Base-by-base conservation (phyloP, 345 rosid species). In the Camelina laxa region DNA sequence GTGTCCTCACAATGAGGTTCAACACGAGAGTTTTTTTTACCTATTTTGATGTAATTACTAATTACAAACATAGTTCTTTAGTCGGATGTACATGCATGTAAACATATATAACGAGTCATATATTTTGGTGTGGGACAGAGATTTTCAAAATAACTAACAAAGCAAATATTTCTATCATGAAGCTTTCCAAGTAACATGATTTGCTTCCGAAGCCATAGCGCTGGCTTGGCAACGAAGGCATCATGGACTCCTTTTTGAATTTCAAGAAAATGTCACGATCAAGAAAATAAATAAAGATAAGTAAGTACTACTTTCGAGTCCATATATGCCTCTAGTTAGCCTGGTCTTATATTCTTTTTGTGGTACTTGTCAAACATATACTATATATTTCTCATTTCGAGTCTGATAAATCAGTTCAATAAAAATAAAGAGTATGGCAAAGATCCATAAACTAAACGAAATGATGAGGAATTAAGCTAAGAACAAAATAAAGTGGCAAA, bases 401-500 rank as follows among this genome's bases (percentile, higher is more conserved):
- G 39, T 63, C 21, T 15, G 7, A 8, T 27, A 41, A 22, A 15
- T 22, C 27, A 35, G 5, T 17, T 59, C 10, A 13, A 16, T 3
- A 41, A 7, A 21, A 35, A 35, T 7, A 35, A 35, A 10, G 21
- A n/a, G 7, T 58, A 31, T 33, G 41, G 7, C 31, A 9, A n/a
- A 31, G 1, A 22, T 42, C 9, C 38, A 70, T 45, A 58, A 58
- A 48, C 19, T 9, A 72, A 39, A 60, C 31, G 2, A 39, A 51
- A 53, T 36, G 47, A 71, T 16, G 12, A 30, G 6, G 49, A 60
- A 21, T n/a, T 71, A 60, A 49, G 60, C 33, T 38, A 39, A 38
- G 48, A 35, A 35, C 39, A 39, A 13, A 42, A 31, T 20, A 50
- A 56, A 74, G 49, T 74, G 70, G 35, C 30, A 65, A 56, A 74